Base-by-base conservation (phyloP, 2,329 filamentous ascomycete species). In the Beauveria bassiana region DNA sequence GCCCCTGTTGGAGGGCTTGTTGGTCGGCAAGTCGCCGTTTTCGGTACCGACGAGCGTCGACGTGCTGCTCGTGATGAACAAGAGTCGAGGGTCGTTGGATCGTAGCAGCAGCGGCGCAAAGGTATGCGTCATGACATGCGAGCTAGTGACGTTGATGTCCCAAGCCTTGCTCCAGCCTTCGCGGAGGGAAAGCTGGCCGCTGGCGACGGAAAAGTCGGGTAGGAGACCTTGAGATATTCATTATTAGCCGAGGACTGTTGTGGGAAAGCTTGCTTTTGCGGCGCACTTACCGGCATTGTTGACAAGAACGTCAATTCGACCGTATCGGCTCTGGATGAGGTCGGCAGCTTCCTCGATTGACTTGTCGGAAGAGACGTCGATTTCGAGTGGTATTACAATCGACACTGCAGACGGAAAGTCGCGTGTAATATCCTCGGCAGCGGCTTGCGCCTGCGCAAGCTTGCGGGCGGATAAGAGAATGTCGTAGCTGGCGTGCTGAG, bases 391-490 rank as follows among this genome's bases (percentile, higher is more conserved):
- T 28, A 75, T 73, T 7, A 85, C 63, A 1, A 73, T 76, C 61
- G 75, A 82, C 9, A 70, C 55, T 0, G 76, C 72, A 0, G 70
- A 57, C 0, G 79, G 70, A 7, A 74, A 67, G 59, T 83, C 78
- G 3, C 68, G 64, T 38, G 74, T 67, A 4, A 84, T 64, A 1
- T 71, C 64, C 1, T 70, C 61, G 40, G 81, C 74, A 3, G 83
- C 83, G 1, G 68, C 68, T 1, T 82, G 69, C 22, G 77, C 85
- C 58, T 85, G 86, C 3, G 75, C 71, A 0, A 79, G 26, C 1
- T 74, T 77, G 2, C 85, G 80, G 45, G 77, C 78, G 38, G 84
- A 84, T 4, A 88, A 67, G 26, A 86, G 68, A 61, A 88, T 76
- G 9, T 79, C 74, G 69, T 86, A 87, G 20, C 45, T 26, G 2